Percentiles rank a stretch among this genome's conserved stretches.
phyloP scores from a whole-genome alignment of 768 basidiomycete genomes.

The Suillus paluster region DNA sequence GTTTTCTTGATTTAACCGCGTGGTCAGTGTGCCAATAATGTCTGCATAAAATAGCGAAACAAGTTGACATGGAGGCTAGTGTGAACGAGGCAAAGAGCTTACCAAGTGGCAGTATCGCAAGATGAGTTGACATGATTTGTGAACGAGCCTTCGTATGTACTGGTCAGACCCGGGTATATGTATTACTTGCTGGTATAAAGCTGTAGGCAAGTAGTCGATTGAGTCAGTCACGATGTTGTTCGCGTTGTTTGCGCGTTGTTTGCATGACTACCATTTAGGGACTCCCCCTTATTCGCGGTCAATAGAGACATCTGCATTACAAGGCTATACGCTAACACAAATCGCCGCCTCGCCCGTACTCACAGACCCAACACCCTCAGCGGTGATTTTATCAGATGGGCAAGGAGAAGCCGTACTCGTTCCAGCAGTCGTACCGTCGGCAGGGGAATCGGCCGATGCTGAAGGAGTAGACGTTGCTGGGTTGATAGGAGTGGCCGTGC shows the following conservation, averaged over 20 bases:
- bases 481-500: not conserved
- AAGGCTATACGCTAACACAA: constrained; percentile 1
- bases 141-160: not conserved
- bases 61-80: not conserved
- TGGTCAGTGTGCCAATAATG: constrained; percentile 31
- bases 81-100: not conserved
- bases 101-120: constrained; percentile 35
- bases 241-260: constrained; percentile 24
- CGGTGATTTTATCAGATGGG: not conserved
- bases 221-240: constrained; percentile 15
- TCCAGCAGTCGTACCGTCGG: not conserved
- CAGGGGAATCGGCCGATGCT: not conserved
- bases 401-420: not conserved
- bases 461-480: not conserved
- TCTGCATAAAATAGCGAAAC: constrained; percentile 18
- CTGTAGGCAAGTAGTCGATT: not conserved
- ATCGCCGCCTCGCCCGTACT: not conserved
- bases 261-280: constrained; percentile 3
- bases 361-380: not conserved
- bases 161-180: not conserved
- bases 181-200: not conserved
- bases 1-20: constrained; percentile 17
- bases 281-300: not conserved
- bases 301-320: not conserved
- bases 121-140: constrained; percentile 32